These are phyloP conservation scores for Bremia lactucae DNA, from an alignment of 352 stramenopile genomes.

Conservation along the genomic window DNA sequence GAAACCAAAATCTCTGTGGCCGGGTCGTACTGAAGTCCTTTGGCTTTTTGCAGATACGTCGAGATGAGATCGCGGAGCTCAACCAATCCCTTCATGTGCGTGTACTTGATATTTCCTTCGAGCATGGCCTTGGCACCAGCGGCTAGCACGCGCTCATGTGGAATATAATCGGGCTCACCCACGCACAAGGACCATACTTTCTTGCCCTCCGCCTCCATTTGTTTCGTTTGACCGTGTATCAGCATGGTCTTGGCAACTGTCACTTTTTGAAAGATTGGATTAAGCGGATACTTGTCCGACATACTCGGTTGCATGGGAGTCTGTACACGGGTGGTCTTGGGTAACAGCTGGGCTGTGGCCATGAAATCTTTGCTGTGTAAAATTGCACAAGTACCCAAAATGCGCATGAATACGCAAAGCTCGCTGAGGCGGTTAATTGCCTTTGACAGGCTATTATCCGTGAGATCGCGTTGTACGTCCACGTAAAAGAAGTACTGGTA, in stretches of 20 bases:
- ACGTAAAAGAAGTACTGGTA: constrained; percentile 80
- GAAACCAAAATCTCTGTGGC: constrained; percentile 91
- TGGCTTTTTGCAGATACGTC: constrained; percentile 80
- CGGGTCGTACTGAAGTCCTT: constrained; percentile 75
- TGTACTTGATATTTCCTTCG: constrained; percentile 89
- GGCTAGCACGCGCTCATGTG: constrained; percentile 81
- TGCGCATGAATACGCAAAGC: too few relatives aligned
- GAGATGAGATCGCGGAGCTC: constrained; percentile 85
- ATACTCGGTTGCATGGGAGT: constrained; percentile 26
- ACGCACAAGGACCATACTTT: constrained; percentile 89
- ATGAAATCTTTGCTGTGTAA: constrained; percentile 7
- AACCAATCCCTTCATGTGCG: constrained; percentile 87
- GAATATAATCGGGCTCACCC: constrained; percentile 93
- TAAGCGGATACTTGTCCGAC: constrained; percentile 50
- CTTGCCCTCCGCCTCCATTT: constrained; percentile 89
- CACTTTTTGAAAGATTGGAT: constrained; percentile 79
- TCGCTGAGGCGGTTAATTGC: too few relatives aligned
- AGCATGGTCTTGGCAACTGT: constrained; percentile 86
- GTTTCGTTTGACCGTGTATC: constrained; percentile 89
- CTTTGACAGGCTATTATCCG: constrained; percentile 54
- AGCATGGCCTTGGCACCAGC: constrained; percentile 62
- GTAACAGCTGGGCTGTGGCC: too few relatives aligned
- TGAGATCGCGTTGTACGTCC: constrained; percentile 51
- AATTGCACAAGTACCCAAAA: constrained; percentile 75
- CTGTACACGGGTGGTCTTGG: constrained; percentile 10